Evolutionary conservation across 208 protist species (phyloP).

Genomic region (Naegleria lovaniensis): DNA sequence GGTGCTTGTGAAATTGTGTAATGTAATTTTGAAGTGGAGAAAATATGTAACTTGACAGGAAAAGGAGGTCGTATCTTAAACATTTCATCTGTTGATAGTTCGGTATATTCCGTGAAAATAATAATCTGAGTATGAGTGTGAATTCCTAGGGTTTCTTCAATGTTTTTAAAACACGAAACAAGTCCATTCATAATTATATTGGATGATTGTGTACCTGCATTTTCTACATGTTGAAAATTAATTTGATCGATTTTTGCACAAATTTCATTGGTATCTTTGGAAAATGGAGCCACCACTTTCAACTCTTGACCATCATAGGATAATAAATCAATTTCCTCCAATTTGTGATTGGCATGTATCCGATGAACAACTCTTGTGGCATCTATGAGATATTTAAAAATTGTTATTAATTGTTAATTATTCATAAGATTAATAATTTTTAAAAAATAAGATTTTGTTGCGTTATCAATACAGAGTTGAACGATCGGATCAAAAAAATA

Average conservation of each 20-base stretch:
- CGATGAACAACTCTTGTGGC: background rate
- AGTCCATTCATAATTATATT: background rate
- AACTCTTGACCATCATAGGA: background rate
- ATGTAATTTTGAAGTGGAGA: background rate
- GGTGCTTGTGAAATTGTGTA: background rate
- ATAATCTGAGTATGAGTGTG: slow-evolving; percentile 19
- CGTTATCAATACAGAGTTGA: too few species aligned
- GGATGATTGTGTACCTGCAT: background rate
- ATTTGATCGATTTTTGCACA: background rate
- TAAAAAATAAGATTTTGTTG: too few species aligned
- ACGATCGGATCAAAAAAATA: too few species aligned
- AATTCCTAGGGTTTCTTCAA: background rate
- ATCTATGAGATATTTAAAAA: too few species aligned
- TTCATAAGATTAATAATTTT: too few species aligned
- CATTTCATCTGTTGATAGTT: background rate
- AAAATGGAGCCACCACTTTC: background rate
- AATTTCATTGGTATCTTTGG: background rate
- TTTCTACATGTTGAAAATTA: background rate
- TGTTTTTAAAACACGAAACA: background rate
- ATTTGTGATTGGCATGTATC: background rate
- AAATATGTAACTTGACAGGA: background rate
- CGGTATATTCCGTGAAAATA: background rate
- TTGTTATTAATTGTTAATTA: too few species aligned
- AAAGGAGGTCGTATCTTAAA: background rate
- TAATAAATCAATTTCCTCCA: background rate